A percentile compares a stretch with the other conserved stretches of the same genome.
Evolutionary conservation across 1,284 basidiomycete genomes (phyloP).

Genomic region (Meira miltonrushii): DNA sequence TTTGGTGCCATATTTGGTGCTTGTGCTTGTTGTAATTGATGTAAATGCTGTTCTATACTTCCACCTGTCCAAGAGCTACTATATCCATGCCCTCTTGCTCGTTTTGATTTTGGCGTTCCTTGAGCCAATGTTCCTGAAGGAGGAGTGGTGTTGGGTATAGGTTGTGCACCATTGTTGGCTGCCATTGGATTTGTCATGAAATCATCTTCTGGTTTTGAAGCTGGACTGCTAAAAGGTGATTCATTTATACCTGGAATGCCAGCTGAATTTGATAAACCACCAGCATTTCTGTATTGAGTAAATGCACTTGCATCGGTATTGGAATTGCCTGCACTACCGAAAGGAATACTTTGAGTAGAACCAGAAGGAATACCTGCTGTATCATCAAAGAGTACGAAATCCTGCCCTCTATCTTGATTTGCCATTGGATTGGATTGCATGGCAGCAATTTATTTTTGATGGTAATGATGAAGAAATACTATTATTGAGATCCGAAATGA

Average conservation of each 20-base stretch:
- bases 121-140: background rate
- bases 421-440: too few species aligned
- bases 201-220: constrained; percentile 21
- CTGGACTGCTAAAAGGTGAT: constrained; percentile 21
- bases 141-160: constrained; percentile 7
- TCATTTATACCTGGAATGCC: constrained; percentile 16
- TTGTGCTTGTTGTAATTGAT: background rate
- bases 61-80: constrained; percentile 13
- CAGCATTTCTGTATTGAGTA: constrained; percentile 20
- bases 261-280: too few species aligned
- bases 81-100: constrained; percentile 25
- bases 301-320: constrained; percentile 9
- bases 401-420: constrained; percentile 9
- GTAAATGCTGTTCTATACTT: background rate
- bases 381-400: constrained; percentile 43
- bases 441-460: too few species aligned
- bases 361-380: background rate
- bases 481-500: too few species aligned
- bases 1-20: constrained; percentile 22
- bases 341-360: background rate
- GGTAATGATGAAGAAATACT: too few species aligned
- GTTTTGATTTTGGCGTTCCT: constrained; percentile 24
- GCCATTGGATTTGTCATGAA: constrained; percentile 6
- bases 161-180: constrained; percentile 10
- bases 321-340: background rate